Conservation (phyloP, 2,329 filamentous ascomycete genomes). For the Capronia americana region DNA sequence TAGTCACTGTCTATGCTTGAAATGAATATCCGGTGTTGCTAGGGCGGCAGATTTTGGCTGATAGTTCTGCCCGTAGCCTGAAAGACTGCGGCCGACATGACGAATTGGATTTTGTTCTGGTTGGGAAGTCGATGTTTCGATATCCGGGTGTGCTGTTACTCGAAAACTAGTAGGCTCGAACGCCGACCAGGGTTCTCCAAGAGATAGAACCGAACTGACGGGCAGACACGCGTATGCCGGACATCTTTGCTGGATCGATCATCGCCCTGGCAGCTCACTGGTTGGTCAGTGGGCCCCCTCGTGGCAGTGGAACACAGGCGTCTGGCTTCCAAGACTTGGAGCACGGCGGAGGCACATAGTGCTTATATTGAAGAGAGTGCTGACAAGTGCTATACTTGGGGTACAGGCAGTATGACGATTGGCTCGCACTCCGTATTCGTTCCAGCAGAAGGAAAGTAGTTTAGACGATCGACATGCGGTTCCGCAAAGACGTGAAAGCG, state of each 20-base stretch:
- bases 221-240: neutral
- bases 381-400: conserved; percentile 26
- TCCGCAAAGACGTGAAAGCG: conserved; percentile 22
- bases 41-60: conserved; percentile 8
- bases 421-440: conserved; percentile 25
- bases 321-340: conserved; percentile 1
- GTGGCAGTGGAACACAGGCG: conserved; percentile 18
- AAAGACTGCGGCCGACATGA: neutral
- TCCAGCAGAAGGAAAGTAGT: conserved; percentile 16
- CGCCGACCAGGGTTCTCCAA: conserved; percentile 28
- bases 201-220: neutral
- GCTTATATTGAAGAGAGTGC: conserved; percentile 28
- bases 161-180: conserved; percentile 9
- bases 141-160: conserved; percentile 1
- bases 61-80: conserved; percentile 24
- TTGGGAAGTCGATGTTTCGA: neutral
- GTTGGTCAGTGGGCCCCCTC: conserved; percentile 15
- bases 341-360: conserved; percentile 18
- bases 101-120: neutral
- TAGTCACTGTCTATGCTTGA: conserved; percentile 14
- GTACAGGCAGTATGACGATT: neutral
- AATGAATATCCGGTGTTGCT: conserved; percentile 22
- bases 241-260: conserved; percentile 21
- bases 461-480: conserved; percentile 23
- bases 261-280: neutral